These are phyloP conservation scores for Aspergillus proliferans DNA, from an alignment of 2,329 filamentous ascomycete species.

Conservation along the genomic window DNA sequence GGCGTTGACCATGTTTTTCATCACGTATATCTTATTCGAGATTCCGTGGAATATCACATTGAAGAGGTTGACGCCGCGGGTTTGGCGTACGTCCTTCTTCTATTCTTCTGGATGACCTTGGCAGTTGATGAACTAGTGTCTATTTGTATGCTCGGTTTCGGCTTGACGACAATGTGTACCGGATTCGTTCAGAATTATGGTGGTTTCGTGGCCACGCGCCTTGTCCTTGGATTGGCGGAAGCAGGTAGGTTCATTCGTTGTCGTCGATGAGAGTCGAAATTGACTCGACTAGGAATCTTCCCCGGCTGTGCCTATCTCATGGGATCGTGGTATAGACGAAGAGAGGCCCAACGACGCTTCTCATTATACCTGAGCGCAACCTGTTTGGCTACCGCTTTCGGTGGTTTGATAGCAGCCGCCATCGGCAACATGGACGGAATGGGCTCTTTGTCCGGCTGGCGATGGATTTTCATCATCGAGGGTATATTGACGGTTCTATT, in stretches of 20 bases:
- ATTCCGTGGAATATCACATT: slow-evolving; percentile 7
- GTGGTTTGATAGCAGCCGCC: slow-evolving; percentile 68
- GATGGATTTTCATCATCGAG: slow-evolving; percentile 67
- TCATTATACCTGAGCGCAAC: slow-evolving; percentile 54
- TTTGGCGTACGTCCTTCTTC: slow-evolving; percentile 2
- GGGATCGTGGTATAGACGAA: slow-evolving; percentile 47
- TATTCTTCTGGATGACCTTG: background rate
- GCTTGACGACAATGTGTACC: slow-evolving; percentile 2
- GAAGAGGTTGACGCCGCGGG: slow-evolving; percentile 4
- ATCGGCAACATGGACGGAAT: slow-evolving; percentile 75
- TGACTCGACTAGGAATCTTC: background rate
- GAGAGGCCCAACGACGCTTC: slow-evolving; percentile 47
- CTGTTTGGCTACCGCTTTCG: slow-evolving; percentile 72
- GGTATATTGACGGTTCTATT: slow-evolving; percentile 41
- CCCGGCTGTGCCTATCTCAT: slow-evolving; percentile 27
- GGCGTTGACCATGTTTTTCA: slow-evolving; percentile 2
- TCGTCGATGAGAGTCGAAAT: background rate
- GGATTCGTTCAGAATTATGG: slow-evolving; percentile 3
- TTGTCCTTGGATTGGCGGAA: background rate
- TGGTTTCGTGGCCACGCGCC: background rate
- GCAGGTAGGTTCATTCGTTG: background rate
- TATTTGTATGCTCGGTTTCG: slow-evolving; percentile 6
- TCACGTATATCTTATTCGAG: slow-evolving; percentile 5
- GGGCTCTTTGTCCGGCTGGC: slow-evolving; percentile 57
- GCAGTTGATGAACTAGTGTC: slow-evolving; percentile 1